Percentiles rank a stretch among this genome's conserved stretches.
phyloP scores from a whole-genome alignment of 2,329 filamentous ascomycete genomes.

The Epichloe festucae region DNA sequence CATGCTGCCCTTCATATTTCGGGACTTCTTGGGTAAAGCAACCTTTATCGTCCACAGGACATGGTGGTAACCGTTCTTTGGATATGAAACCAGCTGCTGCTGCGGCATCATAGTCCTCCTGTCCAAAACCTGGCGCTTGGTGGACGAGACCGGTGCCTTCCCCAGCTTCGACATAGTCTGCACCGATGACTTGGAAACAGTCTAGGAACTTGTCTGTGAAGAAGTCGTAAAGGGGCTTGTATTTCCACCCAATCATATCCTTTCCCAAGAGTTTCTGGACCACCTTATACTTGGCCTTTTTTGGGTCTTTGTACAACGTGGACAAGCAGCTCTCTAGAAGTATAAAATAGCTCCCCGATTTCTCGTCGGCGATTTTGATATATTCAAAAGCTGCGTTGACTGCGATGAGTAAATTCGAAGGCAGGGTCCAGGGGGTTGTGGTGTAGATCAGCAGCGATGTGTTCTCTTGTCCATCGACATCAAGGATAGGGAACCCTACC shows the following conservation, averaged over 20 bases:
- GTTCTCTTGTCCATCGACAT: constrained; percentile 48
- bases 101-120: constrained; percentile 62
- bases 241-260: constrained; percentile 58
- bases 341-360: constrained; percentile 53
- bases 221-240: constrained; percentile 59
- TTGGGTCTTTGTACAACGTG: constrained; percentile 57
- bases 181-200: constrained; percentile 53
- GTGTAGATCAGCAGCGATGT: constrained; percentile 43
- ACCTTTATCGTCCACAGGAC: constrained; percentile 50
- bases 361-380: constrained; percentile 56
- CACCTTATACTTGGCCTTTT: constrained; percentile 67
- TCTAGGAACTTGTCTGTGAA: constrained; percentile 61
- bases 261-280: constrained; percentile 53
- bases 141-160: constrained; percentile 66
- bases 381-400: constrained; percentile 70
- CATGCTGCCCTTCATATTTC: constrained; percentile 14
- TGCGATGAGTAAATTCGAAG: constrained; percentile 61
- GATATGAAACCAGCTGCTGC: constrained; percentile 51
- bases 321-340: constrained; percentile 50
- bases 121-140: constrained; percentile 62
- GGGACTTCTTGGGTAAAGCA: constrained; percentile 14
- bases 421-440: constrained; percentile 69
- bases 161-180: constrained; percentile 57
- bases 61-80: constrained; percentile 50
- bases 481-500: constrained; percentile 55